Base-by-base conservation (phyloP, 176 grass and related monocot genomes). In the Tillandsia leiboldiana region DNA sequence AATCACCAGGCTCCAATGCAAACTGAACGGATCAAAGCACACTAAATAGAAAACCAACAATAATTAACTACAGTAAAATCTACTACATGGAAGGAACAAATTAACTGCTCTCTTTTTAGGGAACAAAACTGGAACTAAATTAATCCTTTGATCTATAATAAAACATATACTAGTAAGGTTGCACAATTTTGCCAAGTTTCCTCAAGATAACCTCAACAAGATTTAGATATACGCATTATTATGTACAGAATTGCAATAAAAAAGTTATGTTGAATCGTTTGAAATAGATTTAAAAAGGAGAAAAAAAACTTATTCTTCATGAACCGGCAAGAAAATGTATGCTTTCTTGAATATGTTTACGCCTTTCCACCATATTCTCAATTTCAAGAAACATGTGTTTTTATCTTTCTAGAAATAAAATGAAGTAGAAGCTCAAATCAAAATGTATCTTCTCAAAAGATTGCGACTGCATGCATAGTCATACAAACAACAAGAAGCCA, bases 361-460 rank as follows among this genome's bases (percentile, higher is more conserved):
- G 75, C 86, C 86, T 81, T 90, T 92, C 88, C 88, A 92, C 89
- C 93, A 97, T 85, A 89, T 92, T 83, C 93, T 92, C 73, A 42
- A 42, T 7, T 42, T 97, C 76, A 83, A 48, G 72, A 97, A 97
- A 73, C 81, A 67, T 62, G 77, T 20, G 18, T 33, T 53, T 63
- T 81, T 85, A 66, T 87, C 84, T 51, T 28, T 77, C 93, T 97
- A 71, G 63, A 85, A 68, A 75, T 76, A 79, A 58, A 20, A 69
- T 5, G 64, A 74, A 51, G 10, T 54, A 50, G 23, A 75, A 74
- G 10, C 69, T 63, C 57, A 80, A 66, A 56, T 48, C 56, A 65
- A 49, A 50, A 51, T 58, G 20, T 73, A 71, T 42, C 14, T 48
- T 71, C 20, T 20, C 20, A 18, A 14, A 59, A n/a, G 54, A 8